phyloP scores from a whole-genome alignment of 2,329 filamentous ascomycete species.

The Colletotrichum siamense region DNA sequence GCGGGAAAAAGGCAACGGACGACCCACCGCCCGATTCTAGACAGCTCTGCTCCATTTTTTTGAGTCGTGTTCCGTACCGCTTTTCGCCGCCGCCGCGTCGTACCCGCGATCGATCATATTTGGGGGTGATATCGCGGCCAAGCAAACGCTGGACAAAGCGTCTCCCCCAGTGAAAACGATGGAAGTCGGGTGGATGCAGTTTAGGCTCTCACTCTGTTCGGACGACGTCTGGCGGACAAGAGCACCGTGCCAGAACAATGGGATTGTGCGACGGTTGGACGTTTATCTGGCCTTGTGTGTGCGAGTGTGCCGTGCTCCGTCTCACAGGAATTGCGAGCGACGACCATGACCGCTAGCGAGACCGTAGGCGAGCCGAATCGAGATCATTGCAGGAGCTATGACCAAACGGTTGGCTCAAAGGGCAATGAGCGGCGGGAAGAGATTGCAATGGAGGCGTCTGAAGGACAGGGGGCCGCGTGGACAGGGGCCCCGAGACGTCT shows the following conservation, averaged over 20 bases:
- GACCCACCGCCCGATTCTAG: slow-evolving; percentile 1
- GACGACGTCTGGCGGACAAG: slow-evolving; percentile 1
- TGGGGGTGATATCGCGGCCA: not conserved
- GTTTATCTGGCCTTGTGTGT: not conserved
- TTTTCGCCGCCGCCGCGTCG: slow-evolving; percentile 6
- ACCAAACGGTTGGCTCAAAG: not conserved
- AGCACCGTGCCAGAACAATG: slow-evolving; percentile 8
- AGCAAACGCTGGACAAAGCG: slow-evolving; percentile 8
- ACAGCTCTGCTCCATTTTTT: slow-evolving; percentile 4
- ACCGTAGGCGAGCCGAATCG: not conserved
- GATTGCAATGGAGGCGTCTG: not conserved
- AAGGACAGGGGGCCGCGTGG: not conserved
- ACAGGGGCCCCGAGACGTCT: not conserved
- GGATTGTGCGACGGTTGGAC: slow-evolving; percentile 9
- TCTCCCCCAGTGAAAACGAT: not conserved
- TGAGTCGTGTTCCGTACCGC: slow-evolving; percentile 14
- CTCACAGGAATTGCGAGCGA: not conserved
- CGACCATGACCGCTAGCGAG: not conserved
- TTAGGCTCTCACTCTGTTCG: not conserved
- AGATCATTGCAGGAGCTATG: not conserved
- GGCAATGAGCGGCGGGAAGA: not conserved
- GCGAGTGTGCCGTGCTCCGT: not conserved
- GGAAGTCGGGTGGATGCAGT: slow-evolving; percentile 14
- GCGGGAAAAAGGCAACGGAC: not conserved
- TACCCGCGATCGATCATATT: slow-evolving; percentile 18